Conservation (phyloP, 2,329 filamentous ascomycete species). For the Berkeleyomyces rouxiae region DNA sequence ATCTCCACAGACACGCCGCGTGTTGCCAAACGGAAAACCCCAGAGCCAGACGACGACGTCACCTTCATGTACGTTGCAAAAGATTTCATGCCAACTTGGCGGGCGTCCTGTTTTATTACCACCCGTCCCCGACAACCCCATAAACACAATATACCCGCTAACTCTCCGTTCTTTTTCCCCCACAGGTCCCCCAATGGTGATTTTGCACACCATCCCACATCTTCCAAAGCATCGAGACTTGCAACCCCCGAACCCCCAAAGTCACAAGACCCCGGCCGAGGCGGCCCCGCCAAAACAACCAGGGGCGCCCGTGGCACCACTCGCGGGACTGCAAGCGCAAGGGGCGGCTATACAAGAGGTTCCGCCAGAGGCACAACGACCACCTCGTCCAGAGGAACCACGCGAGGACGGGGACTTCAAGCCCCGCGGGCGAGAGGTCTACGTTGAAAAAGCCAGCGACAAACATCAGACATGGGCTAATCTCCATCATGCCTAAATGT, state of each 20-base stretch:
- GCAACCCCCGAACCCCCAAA: conserved; percentile 23
- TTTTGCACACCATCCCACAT: conserved; percentile 68
- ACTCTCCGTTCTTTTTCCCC: conserved; percentile 15
- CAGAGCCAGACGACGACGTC: conserved; percentile 45
- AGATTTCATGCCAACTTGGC: neutral
- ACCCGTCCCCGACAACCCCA: neutral
- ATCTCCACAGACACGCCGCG: conserved; percentile 13
- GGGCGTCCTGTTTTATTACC: neutral
- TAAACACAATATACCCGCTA: neutral
- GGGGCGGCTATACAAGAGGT: conserved; percentile 15
- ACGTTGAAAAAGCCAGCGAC: conserved; percentile 2
- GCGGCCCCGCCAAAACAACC: conserved; percentile 14
- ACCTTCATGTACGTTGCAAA: conserved; percentile 59
- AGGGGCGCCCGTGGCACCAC: conserved; percentile 24
- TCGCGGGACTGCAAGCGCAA: conserved; percentile 9
- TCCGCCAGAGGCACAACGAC: neutral
- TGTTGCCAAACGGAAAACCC: conserved; percentile 16
- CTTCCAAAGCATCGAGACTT: conserved; percentile 32
- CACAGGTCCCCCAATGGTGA: conserved; percentile 74
- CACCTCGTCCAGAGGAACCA: conserved; percentile 16
- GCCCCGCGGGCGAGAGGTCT: conserved; percentile 30
- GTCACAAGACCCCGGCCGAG: conserved; percentile 32
- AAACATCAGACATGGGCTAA: neutral
- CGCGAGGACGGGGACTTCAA: conserved; percentile 30
- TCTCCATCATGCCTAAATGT: neutral